phyloP scores from a whole-genome alignment of 1,139 yeast genomes.

The Pichia sp. region DNA sequence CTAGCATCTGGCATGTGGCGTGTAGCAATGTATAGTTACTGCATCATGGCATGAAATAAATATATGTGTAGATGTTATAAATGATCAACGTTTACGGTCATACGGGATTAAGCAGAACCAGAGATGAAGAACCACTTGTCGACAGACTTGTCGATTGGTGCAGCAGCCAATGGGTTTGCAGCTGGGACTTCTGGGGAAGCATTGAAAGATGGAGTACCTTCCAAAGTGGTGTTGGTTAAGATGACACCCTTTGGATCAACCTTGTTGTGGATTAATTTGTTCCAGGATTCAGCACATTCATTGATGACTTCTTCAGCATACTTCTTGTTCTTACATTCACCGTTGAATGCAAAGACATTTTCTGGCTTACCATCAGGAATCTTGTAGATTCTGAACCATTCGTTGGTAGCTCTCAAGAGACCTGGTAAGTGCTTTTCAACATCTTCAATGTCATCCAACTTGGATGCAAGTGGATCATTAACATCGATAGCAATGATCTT shows the following conservation, averaged over 20 bases:
- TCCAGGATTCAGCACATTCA: slow-evolving; percentile 73
- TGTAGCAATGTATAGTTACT: too few species aligned
- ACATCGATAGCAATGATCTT: slow-evolving; percentile 73
- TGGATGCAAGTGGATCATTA: slow-evolving; percentile 68
- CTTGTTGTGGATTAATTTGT: slow-evolving; percentile 48
- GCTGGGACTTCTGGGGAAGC: slow-evolving; percentile 55
- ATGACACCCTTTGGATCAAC: slow-evolving; percentile 42
- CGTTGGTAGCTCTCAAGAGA: slow-evolving; percentile 70
- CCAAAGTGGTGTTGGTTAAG: slow-evolving; percentile 68
- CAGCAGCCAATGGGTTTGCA: slow-evolving; percentile 69
- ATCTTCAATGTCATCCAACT: slow-evolving; percentile 68
- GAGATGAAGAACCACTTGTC: slow-evolving; percentile 99
- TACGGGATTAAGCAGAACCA: slow-evolving; percentile 50
- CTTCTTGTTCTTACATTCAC: slow-evolving; percentile 65
- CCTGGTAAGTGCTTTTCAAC: slow-evolving; percentile 75
- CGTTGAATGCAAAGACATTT: slow-evolving; percentile 80
- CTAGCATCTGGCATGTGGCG: neutral
- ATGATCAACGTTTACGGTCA: too few species aligned
- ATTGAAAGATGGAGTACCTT: slow-evolving; percentile 46
- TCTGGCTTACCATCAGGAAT: slow-evolving; percentile 87
- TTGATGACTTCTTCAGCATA: slow-evolving; percentile 67
- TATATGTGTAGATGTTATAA: too few species aligned
- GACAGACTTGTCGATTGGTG: slow-evolving; percentile 92
- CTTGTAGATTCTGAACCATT: slow-evolving; percentile 90
- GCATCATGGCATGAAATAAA: too few species aligned